Base-by-base conservation (phyloP, 2,329 filamentous ascomycete species). In the Colletotrichum gloeosporioides region DNA sequence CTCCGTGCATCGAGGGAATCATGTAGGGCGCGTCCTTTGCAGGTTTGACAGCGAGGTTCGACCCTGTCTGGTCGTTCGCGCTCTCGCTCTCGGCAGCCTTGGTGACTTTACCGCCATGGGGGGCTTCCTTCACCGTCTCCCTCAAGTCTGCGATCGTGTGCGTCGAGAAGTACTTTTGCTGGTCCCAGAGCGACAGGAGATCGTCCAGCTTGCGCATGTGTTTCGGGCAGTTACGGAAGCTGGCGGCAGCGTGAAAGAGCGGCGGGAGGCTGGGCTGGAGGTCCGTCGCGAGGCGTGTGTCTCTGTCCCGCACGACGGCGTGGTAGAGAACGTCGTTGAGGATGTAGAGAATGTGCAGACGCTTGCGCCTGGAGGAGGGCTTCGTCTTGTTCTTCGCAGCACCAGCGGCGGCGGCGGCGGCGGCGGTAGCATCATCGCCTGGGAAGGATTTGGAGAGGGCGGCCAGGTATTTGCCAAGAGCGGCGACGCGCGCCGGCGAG, bases 321-420 rank as follows among this genome's bases (percentile, higher is more conserved):
- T 96, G 93, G 82, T 96, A 93, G 29, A 98, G 88, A 31, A 95
- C 86, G 84, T 98, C 96, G 84, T 92, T 96, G 76, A 97, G 80
- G 57, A 98, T 85, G 83, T 96, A 96, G 8, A 98, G 88, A 8
- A 97, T 84, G 84, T 96, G 93, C 16, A 98, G 88, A 18, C 93
- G 91, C 80, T 92, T 94, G 77, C 95, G 91, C 82, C 92, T 93
- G 36, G 89, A 86, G 64, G 93, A 95, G 4, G 91, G 88, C 77
- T 78, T 79, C 62, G 76, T 59, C 72, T 78, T 73, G 39, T 69
- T 61, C n/a, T 53, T 53, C n/a, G 44, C 44, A 53, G 39, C 39
- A 44, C 10, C n/a, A 53, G 44, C 44, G n/a, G 16, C 25, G 25
- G 68, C n/a, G n/a, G 68, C n/a, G n/a, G 34, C 34, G 15, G 44